phyloP scores from a whole-genome alignment of 2,329 filamentous ascomycete genomes.

The Fusarium sp. region DNA sequence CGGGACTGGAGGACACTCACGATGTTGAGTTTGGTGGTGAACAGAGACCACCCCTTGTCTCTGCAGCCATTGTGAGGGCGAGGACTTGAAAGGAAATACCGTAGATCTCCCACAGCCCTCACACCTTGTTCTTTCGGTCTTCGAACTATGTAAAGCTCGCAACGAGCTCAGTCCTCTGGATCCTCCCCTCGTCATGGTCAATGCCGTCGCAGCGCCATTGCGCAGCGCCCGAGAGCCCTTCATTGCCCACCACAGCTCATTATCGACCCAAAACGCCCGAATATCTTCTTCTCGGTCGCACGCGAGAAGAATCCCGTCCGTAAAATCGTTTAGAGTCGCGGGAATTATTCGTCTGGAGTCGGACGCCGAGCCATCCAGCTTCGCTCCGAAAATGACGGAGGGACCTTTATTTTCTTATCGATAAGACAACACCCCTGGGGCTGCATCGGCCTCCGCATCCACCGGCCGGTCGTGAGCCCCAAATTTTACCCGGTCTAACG shows the following conservation, averaged over 20 bases:
- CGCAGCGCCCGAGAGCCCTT: conserved; percentile 43
- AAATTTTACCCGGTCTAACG: conserved; percentile 48
- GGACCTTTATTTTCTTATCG: conserved; percentile 46
- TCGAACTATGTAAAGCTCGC: background rate
- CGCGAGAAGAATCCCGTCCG: background rate
- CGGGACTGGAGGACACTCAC: conserved; percentile 26
- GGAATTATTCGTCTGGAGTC: background rate
- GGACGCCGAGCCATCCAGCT: conserved; percentile 5
- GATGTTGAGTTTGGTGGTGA: conserved; percentile 10
- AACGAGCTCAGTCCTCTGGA: conserved; percentile 41
- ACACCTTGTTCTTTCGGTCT: background rate
- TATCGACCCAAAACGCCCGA: conserved; percentile 15
- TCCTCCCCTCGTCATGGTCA: conserved; percentile 29
- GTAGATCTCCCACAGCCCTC: conserved; percentile 1
- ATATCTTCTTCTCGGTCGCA: background rate
- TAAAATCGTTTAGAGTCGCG: background rate
- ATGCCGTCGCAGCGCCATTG: conserved; percentile 40
- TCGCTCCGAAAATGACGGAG: conserved; percentile 36
- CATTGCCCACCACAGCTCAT: conserved; percentile 44
- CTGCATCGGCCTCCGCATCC: conserved; percentile 30
- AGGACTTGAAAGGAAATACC: background rate
- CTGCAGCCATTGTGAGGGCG: conserved; percentile 7
- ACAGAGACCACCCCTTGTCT: background rate
- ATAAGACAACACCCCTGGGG: conserved; percentile 43
- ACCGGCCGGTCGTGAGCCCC: conserved; percentile 37